phyloP scores from a whole-genome alignment of 2,329 filamentous ascomycete species.

The Exophiala viscosa region DNA sequence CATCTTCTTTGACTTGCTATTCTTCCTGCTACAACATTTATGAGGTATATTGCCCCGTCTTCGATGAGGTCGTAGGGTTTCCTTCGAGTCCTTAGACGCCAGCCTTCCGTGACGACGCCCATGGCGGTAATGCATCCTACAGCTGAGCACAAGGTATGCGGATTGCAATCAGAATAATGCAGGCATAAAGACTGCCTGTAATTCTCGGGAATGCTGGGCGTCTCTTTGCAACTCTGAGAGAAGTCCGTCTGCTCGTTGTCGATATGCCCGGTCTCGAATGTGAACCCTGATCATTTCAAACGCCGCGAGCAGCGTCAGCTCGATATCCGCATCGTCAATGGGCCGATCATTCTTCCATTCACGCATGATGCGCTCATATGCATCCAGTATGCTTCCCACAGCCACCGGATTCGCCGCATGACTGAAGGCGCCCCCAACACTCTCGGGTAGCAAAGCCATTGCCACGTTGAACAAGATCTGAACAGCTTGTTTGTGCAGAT shows the following conservation, averaged over 20 bases:
- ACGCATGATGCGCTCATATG: slow-evolving; percentile 1
- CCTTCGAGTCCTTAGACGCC: too few relatives aligned
- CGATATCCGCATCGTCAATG: neutral
- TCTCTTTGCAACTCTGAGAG: neutral
- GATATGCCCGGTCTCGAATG: neutral
- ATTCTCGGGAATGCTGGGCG: neutral
- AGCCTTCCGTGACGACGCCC: too few relatives aligned
- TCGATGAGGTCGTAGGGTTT: too few relatives aligned
- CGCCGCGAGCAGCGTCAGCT: neutral
- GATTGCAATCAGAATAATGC: too few relatives aligned
- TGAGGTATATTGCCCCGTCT: too few relatives aligned
- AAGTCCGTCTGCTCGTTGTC: neutral
- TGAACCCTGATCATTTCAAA: neutral
- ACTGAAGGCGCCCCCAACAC: slow-evolving; percentile 4
- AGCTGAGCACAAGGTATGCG: too few relatives aligned
- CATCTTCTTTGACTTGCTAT: too few relatives aligned
- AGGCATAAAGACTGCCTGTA: too few relatives aligned
- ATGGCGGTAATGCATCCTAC: too few relatives aligned
- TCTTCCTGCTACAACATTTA: too few relatives aligned
- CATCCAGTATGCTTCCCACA: slow-evolving; percentile 2
- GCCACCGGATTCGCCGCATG: slow-evolving; percentile 1
- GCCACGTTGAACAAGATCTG: slow-evolving; percentile 12
- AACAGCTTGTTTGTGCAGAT: slow-evolving; percentile 4
- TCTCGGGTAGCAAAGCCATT: slow-evolving; percentile 9
- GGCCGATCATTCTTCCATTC: neutral